Conservation (phyloP, 257 asterid genomes). For the Rubia yunnanensis region DNA sequence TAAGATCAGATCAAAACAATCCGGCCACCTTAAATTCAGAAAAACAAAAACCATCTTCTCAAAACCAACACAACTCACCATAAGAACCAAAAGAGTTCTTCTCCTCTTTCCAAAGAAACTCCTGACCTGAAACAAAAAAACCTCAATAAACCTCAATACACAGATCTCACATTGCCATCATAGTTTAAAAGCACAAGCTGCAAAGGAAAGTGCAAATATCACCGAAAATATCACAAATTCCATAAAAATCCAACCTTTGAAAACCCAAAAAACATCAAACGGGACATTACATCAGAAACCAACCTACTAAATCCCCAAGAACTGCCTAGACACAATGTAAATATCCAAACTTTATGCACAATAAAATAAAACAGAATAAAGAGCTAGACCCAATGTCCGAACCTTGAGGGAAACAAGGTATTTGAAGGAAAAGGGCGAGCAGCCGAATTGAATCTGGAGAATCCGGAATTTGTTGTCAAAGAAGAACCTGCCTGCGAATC, state of each 20-base stretch:
- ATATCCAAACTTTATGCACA: background rate
- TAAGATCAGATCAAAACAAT: conserved; percentile 18
- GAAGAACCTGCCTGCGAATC: conserved; percentile 5
- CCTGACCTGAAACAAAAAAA: conserved; percentile 36
- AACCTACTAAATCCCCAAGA: background rate
- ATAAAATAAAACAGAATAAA: background rate
- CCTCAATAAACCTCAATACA: conserved; percentile 15
- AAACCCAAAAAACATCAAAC: background rate
- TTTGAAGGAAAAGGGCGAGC: background rate
- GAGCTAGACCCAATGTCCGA: conserved; percentile 13
- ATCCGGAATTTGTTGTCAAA: background rate
- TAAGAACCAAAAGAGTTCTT: conserved; percentile 25
- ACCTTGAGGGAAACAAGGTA: background rate
- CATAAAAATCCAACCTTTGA: conserved; percentile 1
- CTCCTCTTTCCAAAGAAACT: conserved; percentile 26
- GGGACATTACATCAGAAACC: background rate
- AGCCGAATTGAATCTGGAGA: conserved; percentile 1
- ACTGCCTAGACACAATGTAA: background rate
- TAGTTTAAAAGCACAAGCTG: background rate
- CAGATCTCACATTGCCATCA: conserved; percentile 14
- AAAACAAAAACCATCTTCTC: background rate
- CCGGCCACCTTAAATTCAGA: conserved; percentile 5
- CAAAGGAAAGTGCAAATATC: background rate
- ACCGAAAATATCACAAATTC: background rate
- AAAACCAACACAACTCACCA: conserved; percentile 48